phyloP scores from a whole-genome alignment of 2,329 filamentous ascomycete genomes.

The Fusarium sp. region DNA sequence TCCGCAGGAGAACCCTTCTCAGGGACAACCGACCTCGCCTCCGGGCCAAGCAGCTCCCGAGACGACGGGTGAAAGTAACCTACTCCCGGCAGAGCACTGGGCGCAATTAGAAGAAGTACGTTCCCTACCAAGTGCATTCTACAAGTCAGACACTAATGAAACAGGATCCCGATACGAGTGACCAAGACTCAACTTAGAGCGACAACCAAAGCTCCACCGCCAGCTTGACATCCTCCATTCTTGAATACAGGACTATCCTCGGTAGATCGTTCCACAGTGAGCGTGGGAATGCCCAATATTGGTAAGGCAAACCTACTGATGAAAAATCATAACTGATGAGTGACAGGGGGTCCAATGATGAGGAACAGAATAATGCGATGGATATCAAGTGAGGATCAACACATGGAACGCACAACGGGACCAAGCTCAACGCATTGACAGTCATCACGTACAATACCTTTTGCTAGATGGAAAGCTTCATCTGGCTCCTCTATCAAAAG shows the following conservation, averaged over 20 bases:
- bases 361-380: background rate
- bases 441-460: background rate
- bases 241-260: background rate
- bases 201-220: background rate
- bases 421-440: background rate
- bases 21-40: background rate
- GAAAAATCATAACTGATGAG: too few relatives aligned
- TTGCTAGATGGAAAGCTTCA: background rate
- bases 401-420: background rate
- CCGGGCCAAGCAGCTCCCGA: background rate
- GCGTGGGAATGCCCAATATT: background rate
- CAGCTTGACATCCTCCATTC: background rate
- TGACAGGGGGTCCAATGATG: background rate
- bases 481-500: background rate
- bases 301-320: background rate
- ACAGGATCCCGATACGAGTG: background rate
- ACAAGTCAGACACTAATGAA: background rate
- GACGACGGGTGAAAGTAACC: background rate
- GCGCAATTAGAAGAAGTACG: background rate
- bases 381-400: background rate
- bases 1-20: background rate
- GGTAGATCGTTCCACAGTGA: background rate
- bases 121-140: accelerated
- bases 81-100: background rate
- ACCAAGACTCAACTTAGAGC: background rate